Conservation (phyloP, 352 stramenopile species). For the Globisporangium mamillatum region DNA sequence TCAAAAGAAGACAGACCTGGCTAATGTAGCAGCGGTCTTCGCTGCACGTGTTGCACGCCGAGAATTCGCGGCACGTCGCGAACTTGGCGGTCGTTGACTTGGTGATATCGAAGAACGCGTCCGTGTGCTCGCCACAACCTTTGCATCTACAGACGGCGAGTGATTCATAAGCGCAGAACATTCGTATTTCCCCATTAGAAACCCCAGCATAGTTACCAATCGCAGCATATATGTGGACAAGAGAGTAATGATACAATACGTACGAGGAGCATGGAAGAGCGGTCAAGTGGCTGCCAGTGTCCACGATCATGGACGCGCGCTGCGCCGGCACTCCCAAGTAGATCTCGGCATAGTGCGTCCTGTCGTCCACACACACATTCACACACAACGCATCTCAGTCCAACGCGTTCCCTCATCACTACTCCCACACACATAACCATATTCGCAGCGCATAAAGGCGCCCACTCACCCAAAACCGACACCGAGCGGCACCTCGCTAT, state of each 20-base stretch:
- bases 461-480: slow-evolving; percentile 58
- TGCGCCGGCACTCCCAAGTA: slow-evolving; percentile 78
- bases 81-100: slow-evolving; percentile 80
- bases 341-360: slow-evolving; percentile 83
- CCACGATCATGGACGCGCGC: slow-evolving; percentile 81
- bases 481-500: slow-evolving; percentile 61
- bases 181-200: background rate
- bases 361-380: slow-evolving; percentile 18
- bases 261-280: slow-evolving; percentile 67
- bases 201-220: background rate
- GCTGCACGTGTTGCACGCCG: slow-evolving; percentile 48
- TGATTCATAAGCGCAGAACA: too few species aligned
- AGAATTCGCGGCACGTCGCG: slow-evolving; percentile 53
- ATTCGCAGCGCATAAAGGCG: background rate
- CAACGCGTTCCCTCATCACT: background rate
- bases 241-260: background rate
- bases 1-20: slow-evolving; percentile 37
- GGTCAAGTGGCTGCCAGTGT: slow-evolving; percentile 81
- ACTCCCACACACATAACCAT: slow-evolving; percentile 1
- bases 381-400: background rate
- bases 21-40: slow-evolving; percentile 69
- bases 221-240: background rate
- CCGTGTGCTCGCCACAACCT: slow-evolving; percentile 70
- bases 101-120: slow-evolving; percentile 64
- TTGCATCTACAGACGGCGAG: slow-evolving; percentile 32